Conservation (phyloP, 345 rosid species). For the Eucalyptus coolabah region DNA sequence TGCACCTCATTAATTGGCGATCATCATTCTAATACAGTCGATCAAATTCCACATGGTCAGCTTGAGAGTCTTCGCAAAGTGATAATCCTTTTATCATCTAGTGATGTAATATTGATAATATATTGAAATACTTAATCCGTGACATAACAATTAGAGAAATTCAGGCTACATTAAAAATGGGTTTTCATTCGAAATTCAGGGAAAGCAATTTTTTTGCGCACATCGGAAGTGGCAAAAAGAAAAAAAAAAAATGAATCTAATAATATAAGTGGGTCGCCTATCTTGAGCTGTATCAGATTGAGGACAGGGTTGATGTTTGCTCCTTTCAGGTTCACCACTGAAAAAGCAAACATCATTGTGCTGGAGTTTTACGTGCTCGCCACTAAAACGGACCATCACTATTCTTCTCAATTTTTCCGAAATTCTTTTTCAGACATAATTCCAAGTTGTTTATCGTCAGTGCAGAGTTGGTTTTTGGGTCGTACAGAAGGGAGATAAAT, state of each 20-base stretch:
- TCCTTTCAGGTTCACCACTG: background rate
- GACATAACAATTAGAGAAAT: background rate
- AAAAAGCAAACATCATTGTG: background rate
- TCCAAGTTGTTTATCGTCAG: background rate
- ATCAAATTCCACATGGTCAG: no score
- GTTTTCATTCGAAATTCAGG: background rate
- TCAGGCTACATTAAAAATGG: background rate
- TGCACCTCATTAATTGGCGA: background rate
- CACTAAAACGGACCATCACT: background rate
- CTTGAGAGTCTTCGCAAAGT: background rate
- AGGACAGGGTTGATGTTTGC: no score
- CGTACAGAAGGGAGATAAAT: background rate
- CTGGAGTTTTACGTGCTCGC: background rate
- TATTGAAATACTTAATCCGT: background rate
- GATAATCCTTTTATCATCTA: background rate
- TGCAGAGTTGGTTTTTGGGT: background rate
- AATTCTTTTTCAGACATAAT: background rate
- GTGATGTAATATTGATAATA: fast-evolving
- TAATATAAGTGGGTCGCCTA: background rate
- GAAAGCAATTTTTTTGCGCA: background rate
- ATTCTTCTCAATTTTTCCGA: background rate
- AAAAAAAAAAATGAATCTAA: background rate
- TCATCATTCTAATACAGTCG: background rate
- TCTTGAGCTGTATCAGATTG: background rate
- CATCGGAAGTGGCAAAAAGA: background rate